phyloP scores from a whole-genome alignment of 2,329 filamentous ascomycete species.

The Byssoonygena ceratinophila region DNA sequence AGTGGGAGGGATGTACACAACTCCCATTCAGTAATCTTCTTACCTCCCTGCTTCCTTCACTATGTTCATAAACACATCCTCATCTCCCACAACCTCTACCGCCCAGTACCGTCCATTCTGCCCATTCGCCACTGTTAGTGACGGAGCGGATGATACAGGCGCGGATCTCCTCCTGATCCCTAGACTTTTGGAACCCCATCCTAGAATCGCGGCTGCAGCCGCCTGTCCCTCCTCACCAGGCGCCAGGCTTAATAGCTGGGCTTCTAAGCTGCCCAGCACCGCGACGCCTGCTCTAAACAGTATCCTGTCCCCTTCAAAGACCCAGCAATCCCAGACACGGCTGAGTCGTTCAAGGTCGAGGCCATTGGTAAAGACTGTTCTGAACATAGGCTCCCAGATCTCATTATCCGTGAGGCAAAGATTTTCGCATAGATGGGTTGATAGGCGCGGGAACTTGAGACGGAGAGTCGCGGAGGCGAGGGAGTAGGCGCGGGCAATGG shows the following conservation, averaged over 20 bases:
- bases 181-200: conserved; percentile 22
- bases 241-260: conserved; percentile 33
- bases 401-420: conserved; percentile 33
- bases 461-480: conserved; percentile 46
- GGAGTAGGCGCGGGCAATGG: conserved; percentile 46
- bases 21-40: too few species aligned
- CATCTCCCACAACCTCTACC: conserved; percentile 19
- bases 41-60: conserved; percentile 22
- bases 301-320: conserved; percentile 49
- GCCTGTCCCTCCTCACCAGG: conserved; percentile 27
- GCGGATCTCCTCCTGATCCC: neutral
- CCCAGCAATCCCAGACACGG: conserved; percentile 52
- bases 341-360: conserved; percentile 45
- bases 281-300: conserved; percentile 38
- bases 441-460: conserved; percentile 49
- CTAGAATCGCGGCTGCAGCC: conserved; percentile 19
- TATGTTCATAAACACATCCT: conserved; percentile 25
- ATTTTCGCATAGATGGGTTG: conserved; percentile 41
- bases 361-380: conserved; percentile 43
- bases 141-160: neutral
- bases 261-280: conserved; percentile 34
- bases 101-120: conserved; percentile 20
- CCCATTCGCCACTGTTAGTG: neutral
- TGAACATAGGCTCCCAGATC: conserved; percentile 46
- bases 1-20: too few species aligned